Evolutionary conservation across 345 rosid genomes (phyloP).

Genomic region (Citrus glauca): DNA sequence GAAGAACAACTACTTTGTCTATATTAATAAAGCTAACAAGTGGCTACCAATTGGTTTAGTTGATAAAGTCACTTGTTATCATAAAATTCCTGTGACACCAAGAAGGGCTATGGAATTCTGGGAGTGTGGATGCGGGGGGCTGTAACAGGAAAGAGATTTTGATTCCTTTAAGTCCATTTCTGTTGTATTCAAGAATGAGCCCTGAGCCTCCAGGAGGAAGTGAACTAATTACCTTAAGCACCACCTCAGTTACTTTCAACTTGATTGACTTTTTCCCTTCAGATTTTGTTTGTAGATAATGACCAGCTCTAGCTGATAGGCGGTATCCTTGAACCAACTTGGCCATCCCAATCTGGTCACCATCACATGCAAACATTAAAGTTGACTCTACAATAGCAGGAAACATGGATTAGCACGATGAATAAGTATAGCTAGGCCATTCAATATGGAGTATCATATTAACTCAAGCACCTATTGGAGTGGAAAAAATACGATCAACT

Average conservation of each 20-base stretch:
- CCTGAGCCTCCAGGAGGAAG: not conserved
- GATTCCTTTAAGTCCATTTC: not conserved
- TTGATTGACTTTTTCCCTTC: slow-evolving; percentile 84
- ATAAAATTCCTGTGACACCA: not conserved
- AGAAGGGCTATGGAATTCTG: not conserved
- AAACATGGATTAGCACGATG: slow-evolving; percentile 27
- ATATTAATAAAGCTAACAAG: not conserved
- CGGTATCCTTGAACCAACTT: slow-evolving; percentile 83
- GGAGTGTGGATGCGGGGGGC: not conserved
- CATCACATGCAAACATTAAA: slow-evolving; percentile 86
- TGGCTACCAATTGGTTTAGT: not conserved
- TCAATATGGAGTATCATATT: slow-evolving; percentile 18
- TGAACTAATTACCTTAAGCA: slow-evolving; percentile 69
- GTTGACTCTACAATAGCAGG: slow-evolving; percentile 67
- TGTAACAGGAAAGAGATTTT: not conserved
- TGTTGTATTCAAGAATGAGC: not conserved
- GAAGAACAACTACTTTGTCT: not conserved
- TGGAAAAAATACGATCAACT: slow-evolving; percentile 86
- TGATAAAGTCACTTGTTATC: not conserved
- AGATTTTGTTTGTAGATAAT: slow-evolving; percentile 73
- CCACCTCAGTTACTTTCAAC: slow-evolving; percentile 78
- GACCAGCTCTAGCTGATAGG: slow-evolving; percentile 71
- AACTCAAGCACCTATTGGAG: slow-evolving; percentile 77
- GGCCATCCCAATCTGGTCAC: slow-evolving; percentile 75
- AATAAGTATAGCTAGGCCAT: slow-evolving; percentile 7